phyloP scores from a whole-genome alignment of 2,329 filamentous ascomycete species.

The Cercospora sp. region DNA sequence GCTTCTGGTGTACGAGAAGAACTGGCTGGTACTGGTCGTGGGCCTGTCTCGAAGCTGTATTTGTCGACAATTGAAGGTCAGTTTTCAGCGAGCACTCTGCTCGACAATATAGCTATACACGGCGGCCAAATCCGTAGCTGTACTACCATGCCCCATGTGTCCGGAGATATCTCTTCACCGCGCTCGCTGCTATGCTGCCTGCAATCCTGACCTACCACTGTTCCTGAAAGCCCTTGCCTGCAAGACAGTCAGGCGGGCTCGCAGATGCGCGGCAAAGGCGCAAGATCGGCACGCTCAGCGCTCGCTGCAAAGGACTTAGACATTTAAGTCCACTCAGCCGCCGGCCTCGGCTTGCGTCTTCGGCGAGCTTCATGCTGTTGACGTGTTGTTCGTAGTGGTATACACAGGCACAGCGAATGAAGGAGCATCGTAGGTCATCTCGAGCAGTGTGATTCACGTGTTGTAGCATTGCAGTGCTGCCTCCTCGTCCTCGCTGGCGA shows the following conservation, averaged over 20 bases:
- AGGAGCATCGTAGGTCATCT: background rate
- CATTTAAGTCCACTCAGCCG: constrained; percentile 3
- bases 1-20: background rate
- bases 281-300: background rate
- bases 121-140: background rate
- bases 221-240: background rate
- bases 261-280: background rate
- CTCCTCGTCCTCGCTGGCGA: background rate
- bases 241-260: background rate
- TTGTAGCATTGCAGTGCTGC: background rate
- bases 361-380: constrained; percentile 1
- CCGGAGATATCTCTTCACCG: background rate
- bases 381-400: background rate
- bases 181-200: background rate
- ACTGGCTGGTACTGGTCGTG: background rate
- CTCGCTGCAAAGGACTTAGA: constrained; percentile 11
- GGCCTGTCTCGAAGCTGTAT: background rate
- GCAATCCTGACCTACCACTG: background rate
- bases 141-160: background rate
- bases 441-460: background rate
- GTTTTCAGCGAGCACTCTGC: background rate
- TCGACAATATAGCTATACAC: background rate
- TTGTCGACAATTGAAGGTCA: background rate
- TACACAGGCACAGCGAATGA: background rate
- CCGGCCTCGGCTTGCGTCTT: constrained; percentile 10